phyloP scores from a whole-genome alignment of 2,329 filamentous ascomycete species.

The Hypoxylon sp. region DNA sequence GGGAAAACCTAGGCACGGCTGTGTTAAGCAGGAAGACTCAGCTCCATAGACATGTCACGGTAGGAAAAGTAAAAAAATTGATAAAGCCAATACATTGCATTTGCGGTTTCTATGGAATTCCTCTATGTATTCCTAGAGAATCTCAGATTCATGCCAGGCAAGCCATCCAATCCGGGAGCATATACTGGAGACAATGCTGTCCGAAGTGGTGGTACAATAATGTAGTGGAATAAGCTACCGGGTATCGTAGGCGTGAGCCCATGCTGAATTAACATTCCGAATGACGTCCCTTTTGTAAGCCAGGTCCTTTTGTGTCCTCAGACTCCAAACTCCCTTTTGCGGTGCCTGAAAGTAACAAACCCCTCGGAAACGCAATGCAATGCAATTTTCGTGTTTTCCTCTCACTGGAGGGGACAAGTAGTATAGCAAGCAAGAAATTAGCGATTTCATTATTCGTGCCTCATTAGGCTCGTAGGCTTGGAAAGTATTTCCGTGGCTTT shows the following conservation, averaged over 20 bases:
- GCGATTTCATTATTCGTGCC: not conserved
- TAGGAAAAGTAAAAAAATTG: not conserved
- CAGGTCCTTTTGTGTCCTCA: not conserved
- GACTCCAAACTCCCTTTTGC: not conserved
- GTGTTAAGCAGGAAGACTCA: not conserved
- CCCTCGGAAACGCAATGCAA: not conserved
- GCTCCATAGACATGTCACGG: not conserved
- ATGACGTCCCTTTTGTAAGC: not conserved
- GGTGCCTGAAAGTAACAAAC: not conserved
- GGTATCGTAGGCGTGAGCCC: not conserved
- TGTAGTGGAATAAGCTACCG: not conserved
- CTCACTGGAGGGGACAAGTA: not conserved
- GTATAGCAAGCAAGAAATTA: not conserved
- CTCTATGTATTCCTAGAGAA: not conserved
- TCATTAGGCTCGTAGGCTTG: not conserved
- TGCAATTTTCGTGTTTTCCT: not conserved
- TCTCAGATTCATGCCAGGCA: conserved; percentile 1
- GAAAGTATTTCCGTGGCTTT: not conserved
- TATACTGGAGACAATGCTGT: not conserved
- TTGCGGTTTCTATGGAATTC: not conserved
- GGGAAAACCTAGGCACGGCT: not conserved
- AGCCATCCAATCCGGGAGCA: conserved; percentile 12
- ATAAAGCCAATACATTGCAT: not conserved
- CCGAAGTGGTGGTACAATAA: conserved; percentile 8
- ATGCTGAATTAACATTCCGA: not conserved